Conservation (phyloP, 768 basidiomycete genomes). For the Mycena indigotica region DNA sequence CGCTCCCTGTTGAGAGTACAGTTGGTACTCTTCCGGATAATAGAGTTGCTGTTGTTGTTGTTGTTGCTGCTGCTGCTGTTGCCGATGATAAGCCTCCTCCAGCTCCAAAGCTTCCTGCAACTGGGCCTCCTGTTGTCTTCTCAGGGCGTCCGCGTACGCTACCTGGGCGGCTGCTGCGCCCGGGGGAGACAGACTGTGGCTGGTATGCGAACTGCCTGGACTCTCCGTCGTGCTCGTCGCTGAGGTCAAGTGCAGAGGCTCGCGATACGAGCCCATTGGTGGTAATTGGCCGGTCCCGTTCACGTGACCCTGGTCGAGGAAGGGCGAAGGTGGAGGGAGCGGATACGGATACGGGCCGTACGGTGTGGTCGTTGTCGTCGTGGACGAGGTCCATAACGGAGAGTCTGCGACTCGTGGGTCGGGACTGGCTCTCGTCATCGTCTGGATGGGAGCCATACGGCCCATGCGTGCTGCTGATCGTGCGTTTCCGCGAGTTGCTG, state of each 20-base stretch:
- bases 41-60: conserved; percentile 26
- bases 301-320: conserved; percentile 27
- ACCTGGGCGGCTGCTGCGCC: conserved; percentile 22
- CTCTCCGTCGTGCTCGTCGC: conserved; percentile 39
- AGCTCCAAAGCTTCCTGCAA: conserved; percentile 20
- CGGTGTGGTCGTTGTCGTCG: conserved; percentile 39
- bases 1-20: neutral
- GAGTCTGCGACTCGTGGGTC: conserved; percentile 79
- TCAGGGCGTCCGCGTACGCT: conserved; percentile 52
- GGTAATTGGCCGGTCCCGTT: conserved; percentile 45
- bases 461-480: conserved; percentile 50
- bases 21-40: conserved; percentile 32
- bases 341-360: conserved; percentile 46
- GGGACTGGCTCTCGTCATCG: conserved; percentile 66
- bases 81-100: conserved; percentile 27
- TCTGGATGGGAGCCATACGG: conserved; percentile 31
- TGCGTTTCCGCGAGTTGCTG: conserved; percentile 51
- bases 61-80: conserved; percentile 38
- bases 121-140: conserved; percentile 49
- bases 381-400: conserved; percentile 90
- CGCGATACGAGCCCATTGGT: conserved; percentile 49
- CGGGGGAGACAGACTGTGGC: conserved; percentile 5
- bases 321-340: conserved; percentile 46
- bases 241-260: conserved; percentile 52
- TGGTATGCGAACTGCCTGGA: conserved; percentile 16